Evolutionary conservation across 2,329 filamentous ascomycete genomes (phyloP).

Genomic region (Onygenales sp.): DNA sequence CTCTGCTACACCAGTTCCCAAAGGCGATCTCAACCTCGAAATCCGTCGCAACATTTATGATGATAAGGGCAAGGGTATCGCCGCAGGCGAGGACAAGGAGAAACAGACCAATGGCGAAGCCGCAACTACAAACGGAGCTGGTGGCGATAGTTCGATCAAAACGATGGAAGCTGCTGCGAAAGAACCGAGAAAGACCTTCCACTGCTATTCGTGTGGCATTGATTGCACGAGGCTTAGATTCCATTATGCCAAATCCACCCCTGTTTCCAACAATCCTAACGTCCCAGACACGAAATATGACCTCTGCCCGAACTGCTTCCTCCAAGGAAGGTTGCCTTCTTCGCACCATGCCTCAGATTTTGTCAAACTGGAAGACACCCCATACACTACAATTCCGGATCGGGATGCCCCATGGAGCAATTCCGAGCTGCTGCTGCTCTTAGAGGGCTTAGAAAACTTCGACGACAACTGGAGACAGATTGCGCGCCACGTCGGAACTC

Average conservation of each 20-base stretch:
- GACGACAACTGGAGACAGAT: conserved; percentile 95
- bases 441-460: conserved; percentile 85
- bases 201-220: conserved; percentile 85
- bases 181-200: conserved; percentile 57
- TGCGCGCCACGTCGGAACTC: conserved; percentile 81
- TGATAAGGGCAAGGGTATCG: conserved; percentile 75
- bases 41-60: conserved; percentile 95
- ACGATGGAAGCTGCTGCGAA: conserved; percentile 50
- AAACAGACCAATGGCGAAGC: conserved; percentile 62
- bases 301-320: conserved; percentile 81
- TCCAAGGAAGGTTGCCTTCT: conserved; percentile 71
- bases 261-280: conserved; percentile 47
- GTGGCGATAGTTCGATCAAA: conserved; percentile 54
- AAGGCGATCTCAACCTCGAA: conserved; percentile 81
- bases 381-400: conserved; percentile 67
- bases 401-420: conserved; percentile 86
- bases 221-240: conserved; percentile 71
- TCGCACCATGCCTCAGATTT: conserved; percentile 75
- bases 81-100: conserved; percentile 55
- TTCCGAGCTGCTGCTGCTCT: conserved; percentile 73
- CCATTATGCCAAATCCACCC: conserved; percentile 56
- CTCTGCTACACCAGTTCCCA: conserved; percentile 54
- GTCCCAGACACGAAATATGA: conserved; percentile 63
- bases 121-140: conserved; percentile 53
- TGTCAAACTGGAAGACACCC: conserved; percentile 79